phyloP scores from a whole-genome alignment of 2,329 filamentous ascomycete genomes.

The Arachnomyces sp. region DNA sequence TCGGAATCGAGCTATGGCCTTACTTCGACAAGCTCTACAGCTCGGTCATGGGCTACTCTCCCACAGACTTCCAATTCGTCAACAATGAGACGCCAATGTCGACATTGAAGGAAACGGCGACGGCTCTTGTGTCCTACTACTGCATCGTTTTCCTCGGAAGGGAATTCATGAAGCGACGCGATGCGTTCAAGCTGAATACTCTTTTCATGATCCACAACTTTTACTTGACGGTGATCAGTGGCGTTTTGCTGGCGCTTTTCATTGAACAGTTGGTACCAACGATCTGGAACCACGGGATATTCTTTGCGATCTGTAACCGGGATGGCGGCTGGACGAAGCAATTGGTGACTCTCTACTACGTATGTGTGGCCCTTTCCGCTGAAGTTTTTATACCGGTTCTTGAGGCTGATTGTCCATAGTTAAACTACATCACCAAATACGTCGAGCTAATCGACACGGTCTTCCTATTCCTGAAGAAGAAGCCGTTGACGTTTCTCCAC shows the following conservation, averaged over 20 bases:
- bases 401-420: conserved; percentile 40
- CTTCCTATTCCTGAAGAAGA: conserved; percentile 95
- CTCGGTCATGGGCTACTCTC: conserved; percentile 63
- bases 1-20: conserved; percentile 78
- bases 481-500: conserved; percentile 92
- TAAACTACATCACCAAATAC: conserved; percentile 94
- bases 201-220: conserved; percentile 91
- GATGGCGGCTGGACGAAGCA: conserved; percentile 82
- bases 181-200: conserved; percentile 71
- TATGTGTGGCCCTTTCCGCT: conserved; percentile 41
- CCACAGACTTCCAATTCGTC: conserved; percentile 72
- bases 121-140: conserved; percentile 78
- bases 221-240: conserved; percentile 74
- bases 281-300: conserved; percentile 68
- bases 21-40: conserved; percentile 78
- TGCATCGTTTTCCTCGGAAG: conserved; percentile 79
- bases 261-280: conserved; percentile 78
- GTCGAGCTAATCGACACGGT: conserved; percentile 84
- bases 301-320: conserved; percentile 65
- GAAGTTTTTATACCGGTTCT: background rate
- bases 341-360: conserved; percentile 84
- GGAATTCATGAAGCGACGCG: conserved; percentile 74
- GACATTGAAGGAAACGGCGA: conserved; percentile 67
- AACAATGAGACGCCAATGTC: conserved; percentile 76
- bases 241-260: conserved; percentile 66